These are phyloP conservation scores for Talaromyces ruber DNA, from an alignment of 495 filamentous ascomycete species.

Conservation along the genomic window DNA sequence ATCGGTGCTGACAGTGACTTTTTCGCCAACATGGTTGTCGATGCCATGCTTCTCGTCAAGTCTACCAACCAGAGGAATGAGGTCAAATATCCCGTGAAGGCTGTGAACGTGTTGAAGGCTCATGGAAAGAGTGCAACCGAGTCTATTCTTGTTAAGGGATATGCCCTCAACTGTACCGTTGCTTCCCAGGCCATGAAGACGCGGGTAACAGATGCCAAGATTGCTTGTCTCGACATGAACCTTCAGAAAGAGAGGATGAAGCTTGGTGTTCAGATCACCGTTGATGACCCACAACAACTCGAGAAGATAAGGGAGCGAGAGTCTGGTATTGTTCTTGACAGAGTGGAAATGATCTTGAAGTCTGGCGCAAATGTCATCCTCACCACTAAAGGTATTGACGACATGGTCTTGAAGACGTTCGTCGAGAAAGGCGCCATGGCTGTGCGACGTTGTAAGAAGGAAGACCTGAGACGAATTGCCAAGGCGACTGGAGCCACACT, in stretches of 20 bases:
- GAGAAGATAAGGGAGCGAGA: conserved; percentile 95
- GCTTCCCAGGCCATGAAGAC: conserved; percentile 98
- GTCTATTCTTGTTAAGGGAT: conserved; percentile 88
- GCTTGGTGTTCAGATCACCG: conserved; percentile 94
- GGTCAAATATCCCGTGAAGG: conserved; percentile 96
- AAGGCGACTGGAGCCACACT: conserved; percentile 93
- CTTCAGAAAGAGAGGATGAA: conserved; percentile 99
- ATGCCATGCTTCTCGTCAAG: conserved; percentile 94
- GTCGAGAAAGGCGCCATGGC: conserved; percentile 94
- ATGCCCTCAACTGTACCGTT: conserved; percentile 97
- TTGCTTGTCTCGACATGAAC: conserved; percentile 96
- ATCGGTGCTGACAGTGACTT: conserved; percentile 95
- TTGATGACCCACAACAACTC: conserved; percentile 92
- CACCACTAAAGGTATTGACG: conserved; percentile 98
- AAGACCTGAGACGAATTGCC: conserved; percentile 91
- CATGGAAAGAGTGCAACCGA: conserved; percentile 89
- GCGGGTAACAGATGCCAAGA: conserved; percentile 86
- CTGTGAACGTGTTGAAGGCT: conserved; percentile 96
- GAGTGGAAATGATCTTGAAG: conserved; percentile 95
- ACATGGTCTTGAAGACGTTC: conserved; percentile 88
- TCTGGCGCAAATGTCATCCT: conserved; percentile 93
- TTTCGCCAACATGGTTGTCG: conserved; percentile 93
- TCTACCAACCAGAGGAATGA: conserved; percentile 82
- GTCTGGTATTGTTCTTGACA: conserved; percentile 84
- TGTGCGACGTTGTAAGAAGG: conserved; percentile 96